Percentiles rank a stretch among this genome's conserved stretches.
phyloP scores from a whole-genome alignment of 2,329 filamentous ascomycete genomes.

The Alternaria longipes region DNA sequence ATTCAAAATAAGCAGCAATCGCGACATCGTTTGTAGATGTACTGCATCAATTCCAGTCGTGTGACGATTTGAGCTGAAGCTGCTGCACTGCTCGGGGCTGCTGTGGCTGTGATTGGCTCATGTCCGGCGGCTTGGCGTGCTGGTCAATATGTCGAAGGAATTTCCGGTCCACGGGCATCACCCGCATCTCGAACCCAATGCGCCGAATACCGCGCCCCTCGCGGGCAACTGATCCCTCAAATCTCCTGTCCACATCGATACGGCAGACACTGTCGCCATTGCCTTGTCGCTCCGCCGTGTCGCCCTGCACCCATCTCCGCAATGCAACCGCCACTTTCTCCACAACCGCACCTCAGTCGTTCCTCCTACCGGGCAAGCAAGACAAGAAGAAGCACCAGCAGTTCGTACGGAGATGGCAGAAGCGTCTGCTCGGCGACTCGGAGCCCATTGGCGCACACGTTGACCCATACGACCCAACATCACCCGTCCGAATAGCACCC shows the following conservation, averaged over 20 bases:
- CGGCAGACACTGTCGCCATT: slow-evolving; percentile 27
- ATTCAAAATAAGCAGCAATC: neutral
- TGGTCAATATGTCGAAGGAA: slow-evolving; percentile 15
- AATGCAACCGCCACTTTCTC: slow-evolving; percentile 42
- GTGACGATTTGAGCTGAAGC: neutral
- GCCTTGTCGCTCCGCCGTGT: slow-evolving; percentile 19
- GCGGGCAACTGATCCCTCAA: slow-evolving; percentile 45
- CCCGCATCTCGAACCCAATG: slow-evolving; percentile 42
- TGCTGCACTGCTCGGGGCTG: slow-evolving; percentile 21
- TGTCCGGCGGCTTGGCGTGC: slow-evolving; percentile 28
- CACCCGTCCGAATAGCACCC: slow-evolving; percentile 47
- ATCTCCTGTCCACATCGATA: slow-evolving; percentile 22
- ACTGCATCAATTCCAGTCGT: neutral
- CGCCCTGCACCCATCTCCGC: slow-evolving; percentile 21
- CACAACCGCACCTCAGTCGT: slow-evolving; percentile 34
- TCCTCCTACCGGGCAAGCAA: slow-evolving; percentile 41
- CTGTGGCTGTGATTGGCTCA: slow-evolving; percentile 32
- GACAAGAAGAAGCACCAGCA: slow-evolving; percentile 50
- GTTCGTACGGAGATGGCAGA: slow-evolving; percentile 49
- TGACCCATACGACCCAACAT: slow-evolving; percentile 50
- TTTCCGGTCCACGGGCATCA: slow-evolving; percentile 24
- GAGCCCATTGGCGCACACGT: slow-evolving; percentile 50
- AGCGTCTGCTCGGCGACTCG: slow-evolving; percentile 47
- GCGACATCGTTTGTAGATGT: neutral
- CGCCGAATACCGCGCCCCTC: slow-evolving; percentile 49